Base-by-base conservation (phyloP, 2,329 filamentous ascomycete species). In the Rhexocercosporidium sp. region DNA sequence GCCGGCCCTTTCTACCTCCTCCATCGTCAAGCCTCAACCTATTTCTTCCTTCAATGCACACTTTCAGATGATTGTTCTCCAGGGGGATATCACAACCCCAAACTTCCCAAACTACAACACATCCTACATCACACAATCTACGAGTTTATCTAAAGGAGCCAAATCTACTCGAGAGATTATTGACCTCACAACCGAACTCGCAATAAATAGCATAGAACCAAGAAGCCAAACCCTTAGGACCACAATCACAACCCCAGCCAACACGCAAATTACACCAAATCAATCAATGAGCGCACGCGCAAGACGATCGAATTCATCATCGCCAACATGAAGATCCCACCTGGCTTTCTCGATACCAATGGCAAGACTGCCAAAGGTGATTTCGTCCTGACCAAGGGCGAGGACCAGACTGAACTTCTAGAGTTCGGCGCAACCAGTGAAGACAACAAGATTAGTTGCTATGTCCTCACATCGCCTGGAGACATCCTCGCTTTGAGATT, bases 361-460 rank as follows among this genome's bases (percentile, higher is more conserved):
- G 59, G 59, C 46, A 49, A 53, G 6, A 16, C 14, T 16, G 59
- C 59, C 46, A 39, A 62, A 62, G 59, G 44, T 49, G 27, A 51
- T 2, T n/a, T 51, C n/a, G 12, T 22, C 18, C 12, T 62, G 44
- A 27, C 46, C 31, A 14, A 11, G 31, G 49, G 31, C 8, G 59
- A 62, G 12, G 59, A 62, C 16, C n/a, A 37, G 25, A 20, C 14
- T n/a, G 22, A 29, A 41, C 31, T 62, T 18, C 27, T 53, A 39
- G 62, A 61, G 65, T 67, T 47, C 53, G 60, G 46, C 16, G 12
- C 25, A 8, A 18, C 16, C 16, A 27, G 18, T 11, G 27, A 56
- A 1, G 66, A 64, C 9, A 66, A 59, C 41, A 69, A 31, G 22
- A 57, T 60, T 25, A 68, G 51, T 16, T 74, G 69, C 54, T 74